Base-by-base conservation (phyloP, 768 basidiomycete species). In the Hemileccinum rubropunctum region DNA sequence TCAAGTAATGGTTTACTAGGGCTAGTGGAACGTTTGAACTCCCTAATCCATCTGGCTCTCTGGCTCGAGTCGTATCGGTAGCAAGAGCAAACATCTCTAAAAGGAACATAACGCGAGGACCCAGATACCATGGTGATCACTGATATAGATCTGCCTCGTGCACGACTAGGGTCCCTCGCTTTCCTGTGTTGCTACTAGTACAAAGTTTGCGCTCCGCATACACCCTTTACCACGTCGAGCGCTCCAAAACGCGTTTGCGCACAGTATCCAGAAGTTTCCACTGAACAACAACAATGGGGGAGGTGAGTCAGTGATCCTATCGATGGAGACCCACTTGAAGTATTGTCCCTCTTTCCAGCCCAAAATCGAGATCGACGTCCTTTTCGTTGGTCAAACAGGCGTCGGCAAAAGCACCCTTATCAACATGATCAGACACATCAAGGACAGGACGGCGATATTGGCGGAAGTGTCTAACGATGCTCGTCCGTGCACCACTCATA, bases 81-180 rank as follows among this genome's bases (percentile, higher is more conserved):
- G 21, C 33, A 46, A 42, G 34, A 33, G 48, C 44, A 47, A 46
- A 42, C 38, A 54, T 36, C 35, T 45, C 39, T 32, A 60, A 52
- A 59, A 35, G 45, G 26, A 34, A n/a, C 39, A 20, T 15, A 30
- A 30, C 28, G 28, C 28, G 9, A 30, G 28, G 28, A 3, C n/a
- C 23, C 30, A 42, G 44, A 38, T 42, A 36, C 37, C 33, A 37
- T n/a, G 49, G 48, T 51, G 47, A 45, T 41, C 36, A 23, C 58
- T 51, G 59, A 63, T 64, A 64, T 62, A 40, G 40, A 56, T 56
- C 52, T 50, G 52, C 62, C 62, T 62, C 61, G 62, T 62, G 57
- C 42, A 44, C 32, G 13, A n/a, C 42, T 28, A 17, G 12, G 36
- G 27, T 17, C 3, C 34, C 37, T 13, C 6, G 20, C 20, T 6